phyloP scores from a whole-genome alignment of 495 filamentous ascomycete species.

The Stereocaulon alpinum region DNA sequence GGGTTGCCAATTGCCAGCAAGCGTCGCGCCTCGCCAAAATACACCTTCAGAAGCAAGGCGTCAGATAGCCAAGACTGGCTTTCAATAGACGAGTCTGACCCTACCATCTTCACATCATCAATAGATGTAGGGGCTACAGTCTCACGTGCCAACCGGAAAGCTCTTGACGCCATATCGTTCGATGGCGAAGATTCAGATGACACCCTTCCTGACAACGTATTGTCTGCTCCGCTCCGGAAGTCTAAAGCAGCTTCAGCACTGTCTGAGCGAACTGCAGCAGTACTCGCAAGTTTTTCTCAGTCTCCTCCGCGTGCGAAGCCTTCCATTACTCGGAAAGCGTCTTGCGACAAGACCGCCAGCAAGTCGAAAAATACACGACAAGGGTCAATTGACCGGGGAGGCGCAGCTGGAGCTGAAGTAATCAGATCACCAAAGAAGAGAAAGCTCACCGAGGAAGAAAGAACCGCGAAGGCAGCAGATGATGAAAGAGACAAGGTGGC shows the following conservation, averaged over 20 bases:
- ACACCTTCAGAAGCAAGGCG: not conserved
- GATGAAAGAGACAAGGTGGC: slow-evolving; percentile 34
- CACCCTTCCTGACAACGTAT: slow-evolving; percentile 16
- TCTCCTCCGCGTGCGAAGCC: slow-evolving; percentile 4
- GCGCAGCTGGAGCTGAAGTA: not conserved
- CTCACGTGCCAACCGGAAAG: slow-evolving; percentile 12
- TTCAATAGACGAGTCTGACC: slow-evolving; percentile 35
- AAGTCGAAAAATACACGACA: slow-evolving; percentile 5
- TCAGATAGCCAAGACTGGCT: not conserved
- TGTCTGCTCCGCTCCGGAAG: slow-evolving; percentile 8
- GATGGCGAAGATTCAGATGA: slow-evolving; percentile 35
- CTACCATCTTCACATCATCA: slow-evolving; percentile 46
- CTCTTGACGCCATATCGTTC: slow-evolving; percentile 6
- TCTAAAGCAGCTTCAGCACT: slow-evolving; percentile 7
- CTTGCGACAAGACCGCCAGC: not conserved
- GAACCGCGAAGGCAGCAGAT: slow-evolving; percentile 41
- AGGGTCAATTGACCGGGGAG: not conserved
- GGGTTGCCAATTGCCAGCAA: not conserved
- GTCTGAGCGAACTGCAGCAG: slow-evolving; percentile 28
- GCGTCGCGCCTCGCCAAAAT: not conserved
- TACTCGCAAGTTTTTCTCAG: slow-evolving; percentile 29
- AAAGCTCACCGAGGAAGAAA: slow-evolving; percentile 33
- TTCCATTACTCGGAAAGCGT: slow-evolving; percentile 7
- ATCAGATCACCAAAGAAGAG: slow-evolving; percentile 24
- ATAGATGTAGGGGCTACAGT: slow-evolving; percentile 20